Evolutionary conservation across 208 protist genomes (phyloP), one percentile per base, ranked within the genome.

Genomic region (Angomonas ambiguus): DNA sequence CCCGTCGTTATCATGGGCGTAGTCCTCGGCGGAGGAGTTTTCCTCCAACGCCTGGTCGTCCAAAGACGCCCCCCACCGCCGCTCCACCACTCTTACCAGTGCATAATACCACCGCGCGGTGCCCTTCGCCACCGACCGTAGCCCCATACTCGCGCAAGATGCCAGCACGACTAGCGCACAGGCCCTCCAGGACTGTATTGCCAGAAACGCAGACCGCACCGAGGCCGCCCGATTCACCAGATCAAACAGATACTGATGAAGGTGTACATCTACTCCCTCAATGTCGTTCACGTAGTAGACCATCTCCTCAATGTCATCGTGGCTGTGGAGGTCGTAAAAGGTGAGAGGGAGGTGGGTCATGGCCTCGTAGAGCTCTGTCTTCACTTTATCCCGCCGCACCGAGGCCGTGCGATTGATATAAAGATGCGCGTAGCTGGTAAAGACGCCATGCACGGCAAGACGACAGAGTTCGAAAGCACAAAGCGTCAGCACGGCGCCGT

Each of bases 241-340:
- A 48, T 72, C 57, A 27, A 83, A 72, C 60, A 83, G 62, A 62
- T 77, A 85, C 33, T 81, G 70, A 49, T 88, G 75, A 20, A 92
- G 58, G 35, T 87, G 77, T 27, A 92, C 79, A 57, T 92, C 85
- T 13, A 92, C 74, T 55, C 85, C 85, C 65, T 92, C 85, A 62
- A 92, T 75, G 72, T 92, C 85, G 70, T 80, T 84, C 10, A 80
- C 74, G 71, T 88, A 92, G 74, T 82, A 88, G 0, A 88, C 22
- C 10, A 92, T 76, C 55, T 79, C 66, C 74, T 92, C 85, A 31
- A 92, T 71, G 61, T 82, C 77, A 28, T 89, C 82, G 28, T 71
- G 59, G 1, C 71, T 67, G 68, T 82, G 78, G 10, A 61, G 66
- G 56, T 92, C 86, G 77, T 83, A 89, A 62, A 81, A 89, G 41